Evolutionary conservation across 305 asterid genomes (phyloP).

Genomic region (Solanum hybrid): DNA sequence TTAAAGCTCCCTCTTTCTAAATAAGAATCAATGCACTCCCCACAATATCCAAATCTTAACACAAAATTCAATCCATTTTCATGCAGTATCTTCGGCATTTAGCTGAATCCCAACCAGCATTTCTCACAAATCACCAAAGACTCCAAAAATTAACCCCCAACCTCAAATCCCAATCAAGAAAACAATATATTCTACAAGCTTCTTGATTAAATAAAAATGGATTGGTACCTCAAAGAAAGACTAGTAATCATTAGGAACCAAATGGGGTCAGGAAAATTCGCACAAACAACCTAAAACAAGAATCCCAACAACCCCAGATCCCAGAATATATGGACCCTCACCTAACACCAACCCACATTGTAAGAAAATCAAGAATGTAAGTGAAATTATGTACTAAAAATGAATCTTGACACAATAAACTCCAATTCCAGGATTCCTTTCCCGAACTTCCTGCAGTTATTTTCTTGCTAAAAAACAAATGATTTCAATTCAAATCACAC

Average conservation of each 20-base stretch:
- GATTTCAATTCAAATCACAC: neutral
- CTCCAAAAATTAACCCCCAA: neutral
- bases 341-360: conserved; percentile 43
- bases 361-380: conserved; percentile 16
- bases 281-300: neutral
- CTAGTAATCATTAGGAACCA: conserved; percentile 4
- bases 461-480: neutral
- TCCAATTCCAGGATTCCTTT: neutral
- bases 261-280: conserved; percentile 11
- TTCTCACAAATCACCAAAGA: conserved; percentile 15
- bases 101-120: conserved; percentile 20
- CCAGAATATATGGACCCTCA: conserved; percentile 19
- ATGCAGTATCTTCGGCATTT: conserved; percentile 26
- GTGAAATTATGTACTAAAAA: neutral
- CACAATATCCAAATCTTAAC: neutral
- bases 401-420: conserved; percentile 9
- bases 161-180: conserved; percentile 22
- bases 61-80: conserved; percentile 15
- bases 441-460: neutral
- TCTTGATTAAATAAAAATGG: neutral
- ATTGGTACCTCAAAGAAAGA: neutral
- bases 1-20: conserved; percentile 19
- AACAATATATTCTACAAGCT: neutral
- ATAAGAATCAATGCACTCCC: conserved; percentile 23
- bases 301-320: conserved; percentile 20